Evolutionary conservation across 164 flowering plant genomes (phyloP), one percentile per base, ranked within the genome.

Genomic region (Macadamia tetraphylla): DNA sequence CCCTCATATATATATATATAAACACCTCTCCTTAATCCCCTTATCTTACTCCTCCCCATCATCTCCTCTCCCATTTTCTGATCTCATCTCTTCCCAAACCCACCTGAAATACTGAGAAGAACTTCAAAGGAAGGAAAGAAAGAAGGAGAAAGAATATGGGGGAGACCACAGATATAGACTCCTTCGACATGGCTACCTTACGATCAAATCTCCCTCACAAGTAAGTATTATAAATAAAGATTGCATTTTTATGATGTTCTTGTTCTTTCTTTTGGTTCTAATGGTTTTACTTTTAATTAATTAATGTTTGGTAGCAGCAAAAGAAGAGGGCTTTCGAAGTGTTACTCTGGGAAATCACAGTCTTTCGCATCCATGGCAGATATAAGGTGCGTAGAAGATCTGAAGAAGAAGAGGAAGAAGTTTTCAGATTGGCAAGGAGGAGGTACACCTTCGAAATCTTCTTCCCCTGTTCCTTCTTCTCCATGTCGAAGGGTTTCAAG

Each of bases 251-350:
- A 23, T 23, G 23, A 23, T 23, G 23, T 8, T 46, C 51, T 8
- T 46, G 3, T 46, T 46, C 51, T 8, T 46, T 46, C 51, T 9
- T 3, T 8, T 3, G 6, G 9, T 8, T 46, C 51, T 46, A 46
- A 9, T 1, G 51, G 9, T 46, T 46, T 46, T 46, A 46, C 3
- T 46, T 46, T 5, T 43, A 9, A 43, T 43, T 46, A 9, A 46
- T 46, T 8, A 46, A 46, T 61, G 10, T 66, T 23, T 14, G 55
- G 17, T 60, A 62, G 75, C 81, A 87, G 86, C 79, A 81, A 84
- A 78, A 88, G 92, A 80, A 81, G 86, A 78, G 89, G 92, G n/a
- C 76, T 87, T 73, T 87, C 89, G n/a, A 79, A 80, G 72, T 83
- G 73, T 60, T 87, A 81, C 63, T 85, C 89, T 0, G 89, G 88